These are phyloP conservation scores for Daldinia vernicosa DNA, from an alignment of 495 filamentous ascomycete genomes.

Conservation along the genomic window DNA sequence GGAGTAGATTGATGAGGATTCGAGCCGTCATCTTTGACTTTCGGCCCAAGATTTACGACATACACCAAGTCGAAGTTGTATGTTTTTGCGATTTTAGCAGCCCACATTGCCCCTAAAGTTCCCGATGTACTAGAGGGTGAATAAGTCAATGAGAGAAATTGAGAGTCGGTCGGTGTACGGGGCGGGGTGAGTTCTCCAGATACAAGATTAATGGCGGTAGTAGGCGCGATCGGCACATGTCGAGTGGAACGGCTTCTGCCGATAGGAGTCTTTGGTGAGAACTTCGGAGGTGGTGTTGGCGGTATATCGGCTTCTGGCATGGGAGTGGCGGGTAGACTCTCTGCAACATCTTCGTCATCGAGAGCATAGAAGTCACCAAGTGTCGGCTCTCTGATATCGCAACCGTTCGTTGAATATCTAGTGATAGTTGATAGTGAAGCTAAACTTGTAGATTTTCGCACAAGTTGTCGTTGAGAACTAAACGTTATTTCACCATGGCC, in stretches of 20 bases:
- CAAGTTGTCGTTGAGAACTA: slow-evolving; percentile 5
- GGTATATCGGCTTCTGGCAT: slow-evolving; percentile 23
- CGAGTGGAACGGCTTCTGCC: slow-evolving; percentile 42
- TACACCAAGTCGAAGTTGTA: slow-evolving; percentile 57
- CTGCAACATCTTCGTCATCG: slow-evolving; percentile 59
- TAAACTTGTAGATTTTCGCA: slow-evolving; percentile 40
- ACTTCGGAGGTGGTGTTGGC: slow-evolving; percentile 32
- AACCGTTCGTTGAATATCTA: slow-evolving; percentile 6
- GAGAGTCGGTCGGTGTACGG: slow-evolving; percentile 30
- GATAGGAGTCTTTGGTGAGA: slow-evolving; percentile 42
- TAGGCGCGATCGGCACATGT: slow-evolving; percentile 39
- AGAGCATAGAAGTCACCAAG: slow-evolving; percentile 57
- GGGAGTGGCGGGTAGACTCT: slow-evolving; percentile 36
- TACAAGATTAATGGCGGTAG: slow-evolving; percentile 34
- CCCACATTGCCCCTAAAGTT: slow-evolving; percentile 48
- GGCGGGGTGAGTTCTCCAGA: slow-evolving; percentile 37
- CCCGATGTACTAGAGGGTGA: slow-evolving; percentile 24
- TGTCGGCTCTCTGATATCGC: slow-evolving; percentile 52
- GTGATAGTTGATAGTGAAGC: slow-evolving; percentile 29
- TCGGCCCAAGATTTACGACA: slow-evolving; percentile 56
- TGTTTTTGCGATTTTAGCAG: slow-evolving; percentile 51
- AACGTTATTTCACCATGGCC: slow-evolving; percentile 4
- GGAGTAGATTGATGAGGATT: slow-evolving; percentile 4
- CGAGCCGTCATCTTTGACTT: background rate
- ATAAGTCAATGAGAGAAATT: slow-evolving; percentile 33